Evolutionary conservation across 106 monocot genomes (phyloP), one percentile per base, ranked within the genome.

Genomic region (Allium sativum): DNA sequence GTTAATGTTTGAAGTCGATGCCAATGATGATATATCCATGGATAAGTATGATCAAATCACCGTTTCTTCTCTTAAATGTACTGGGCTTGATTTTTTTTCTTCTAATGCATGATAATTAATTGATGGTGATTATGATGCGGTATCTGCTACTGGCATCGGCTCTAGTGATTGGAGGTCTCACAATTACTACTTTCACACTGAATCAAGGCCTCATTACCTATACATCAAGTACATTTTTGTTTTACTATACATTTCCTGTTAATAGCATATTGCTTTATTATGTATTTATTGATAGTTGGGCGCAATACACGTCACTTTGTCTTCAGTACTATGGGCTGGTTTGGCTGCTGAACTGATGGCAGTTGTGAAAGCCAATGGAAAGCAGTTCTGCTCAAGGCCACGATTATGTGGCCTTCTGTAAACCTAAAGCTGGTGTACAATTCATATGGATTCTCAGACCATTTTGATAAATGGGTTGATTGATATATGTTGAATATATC

Each of bases 361-460:
- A 16, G 56, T 90, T 44, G 73, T 94, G 40, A 94, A 86, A 74
- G 86, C 86, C 18, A 94, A 94, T 70, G 90, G 94, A 40, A 86
- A 83, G 67, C 89, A 81, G 48, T 84, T 94, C 51, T 94, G 94
- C 78, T 94, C 94, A 48, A 80, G 86, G 58, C 94, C 94, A 0
- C 82, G 94, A 12, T 74, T 94, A 8, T 94, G 89, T 64, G 75
- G 86, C 63, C 86, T 82, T 9, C 18, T 78, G 10, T 86, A 48
- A 77, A 31, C 31, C 5, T 31, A 31, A 31, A 0, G 5, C 0
- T 31, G 31, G 5, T 31, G 31, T 31, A 5, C 31, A 31, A 31
- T 0, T 31, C 31, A 31, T 31, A 31, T 5, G 5, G 31, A 31
- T 31, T 31, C 31, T 31, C 31, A 31, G 5, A 31, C 31, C 31